phyloP scores from a whole-genome alignment of 2,329 filamentous ascomycete species.

The Penicillium corylophilum region DNA sequence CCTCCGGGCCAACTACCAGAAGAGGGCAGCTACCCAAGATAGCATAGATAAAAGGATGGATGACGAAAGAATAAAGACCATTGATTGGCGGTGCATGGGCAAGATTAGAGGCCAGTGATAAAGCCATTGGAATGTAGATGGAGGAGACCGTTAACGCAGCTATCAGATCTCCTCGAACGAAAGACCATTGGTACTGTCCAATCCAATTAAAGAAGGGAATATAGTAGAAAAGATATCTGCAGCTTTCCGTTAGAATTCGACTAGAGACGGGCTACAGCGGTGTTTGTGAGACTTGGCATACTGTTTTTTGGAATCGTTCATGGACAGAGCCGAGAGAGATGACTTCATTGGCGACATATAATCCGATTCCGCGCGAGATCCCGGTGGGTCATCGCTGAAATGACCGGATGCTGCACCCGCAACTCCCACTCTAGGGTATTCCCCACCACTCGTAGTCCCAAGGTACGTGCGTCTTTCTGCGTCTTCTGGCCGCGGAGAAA shows the following conservation, averaged over 20 bases:
- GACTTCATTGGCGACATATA: slow-evolving; percentile 68
- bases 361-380: slow-evolving; percentile 56
- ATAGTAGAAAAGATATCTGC: slow-evolving; percentile 88
- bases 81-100: slow-evolving; percentile 91
- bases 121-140: slow-evolving; percentile 95
- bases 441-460: slow-evolving; percentile 29
- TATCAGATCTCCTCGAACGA: slow-evolving; percentile 80
- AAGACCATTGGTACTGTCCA: slow-evolving; percentile 77
- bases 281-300: slow-evolving; percentile 43
- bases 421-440: slow-evolving; percentile 35
- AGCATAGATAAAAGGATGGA: slow-evolving; percentile 89
- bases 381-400: slow-evolving; percentile 38
- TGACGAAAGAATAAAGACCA: slow-evolving; percentile 89
- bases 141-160: slow-evolving; percentile 95
- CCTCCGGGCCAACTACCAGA: slow-evolving; percentile 93
- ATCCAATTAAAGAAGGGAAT: slow-evolving; percentile 90
- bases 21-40: slow-evolving; percentile 87
- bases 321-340: slow-evolving; percentile 69
- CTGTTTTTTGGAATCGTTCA: slow-evolving; percentile 73
- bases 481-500: slow-evolving; percentile 65
- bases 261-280: background rate
- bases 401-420: slow-evolving; percentile 21
- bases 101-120: slow-evolving; percentile 89
- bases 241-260: slow-evolving; percentile 9
- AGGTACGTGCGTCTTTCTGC: slow-evolving; percentile 51